Evolutionary conservation across 345 rosid species (phyloP).

Genomic region (thale cress (Arabidopsis thaliana)): TAIR10.1 NC_003074.8:16428501-16429000

Average conservation of each 20-base stretch:
- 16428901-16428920: conserved; percentile 65
- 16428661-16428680: conserved; percentile 38
- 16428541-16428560: conserved; percentile 9
- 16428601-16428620: not conserved
- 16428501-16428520: conserved; percentile 17
- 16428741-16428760: conserved; percentile 57
- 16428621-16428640: not conserved
- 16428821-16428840: not conserved
- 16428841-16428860: not conserved
- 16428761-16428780: conserved; percentile 46
- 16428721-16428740: not conserved
- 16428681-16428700: not conserved
- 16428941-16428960: conserved; percentile 68
- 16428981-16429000: conserved; percentile 18
- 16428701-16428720: not conserved
- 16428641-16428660: conserved; percentile 30
- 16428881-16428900: conserved; percentile 61
- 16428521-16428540: not conserved
- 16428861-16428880: conserved; percentile 15
- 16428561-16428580: conserved; percentile 27
- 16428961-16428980: conserved; percentile 47
- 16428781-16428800: conserved; percentile 54
- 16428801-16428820: conserved; percentile 65
- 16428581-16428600: not conserved
- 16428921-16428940: conserved; percentile 41